phyloP scores from a whole-genome alignment of 331 rosid species.

The Saraca asoca region DNA sequence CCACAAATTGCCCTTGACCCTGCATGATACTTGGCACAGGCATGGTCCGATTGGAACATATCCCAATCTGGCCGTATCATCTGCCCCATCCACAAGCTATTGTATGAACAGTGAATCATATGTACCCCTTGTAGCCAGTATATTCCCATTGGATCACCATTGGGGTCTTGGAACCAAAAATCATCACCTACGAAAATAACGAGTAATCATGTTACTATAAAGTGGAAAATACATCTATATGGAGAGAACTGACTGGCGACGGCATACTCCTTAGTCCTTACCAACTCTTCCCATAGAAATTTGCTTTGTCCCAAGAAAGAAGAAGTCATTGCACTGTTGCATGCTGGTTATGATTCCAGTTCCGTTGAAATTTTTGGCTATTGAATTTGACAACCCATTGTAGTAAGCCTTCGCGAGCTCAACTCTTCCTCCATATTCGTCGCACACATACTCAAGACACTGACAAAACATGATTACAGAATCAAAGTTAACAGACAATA shows the following conservation, averaged over 20 bases:
- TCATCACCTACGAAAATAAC: conserved; percentile 67
- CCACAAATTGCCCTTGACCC: conserved; percentile 88
- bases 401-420: conserved; percentile 78
- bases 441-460: conserved; percentile 63
- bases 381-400: conserved; percentile 60
- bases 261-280: conserved; percentile 29
- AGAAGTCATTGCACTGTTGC: conserved; percentile 94
- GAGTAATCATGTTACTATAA: neutral
- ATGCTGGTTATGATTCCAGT: conserved; percentile 82
- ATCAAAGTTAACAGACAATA: neutral
- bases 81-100: conserved; percentile 96
- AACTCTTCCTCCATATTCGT: conserved; percentile 87
- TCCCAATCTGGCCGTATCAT: conserved; percentile 94
- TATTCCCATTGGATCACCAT: conserved; percentile 85
- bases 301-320: conserved; percentile 82
- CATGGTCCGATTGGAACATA: conserved; percentile 92
- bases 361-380: conserved; percentile 75
- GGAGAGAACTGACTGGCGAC: too few species aligned
- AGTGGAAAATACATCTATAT: too few species aligned
- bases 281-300: conserved; percentile 76
- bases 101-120: conserved; percentile 87
- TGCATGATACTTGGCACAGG: conserved; percentile 81
- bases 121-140: conserved; percentile 90
- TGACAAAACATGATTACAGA: neutral
- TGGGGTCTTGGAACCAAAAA: conserved; percentile 91